Evolutionary conservation across 2,329 filamentous ascomycete genomes (phyloP), one percentile per base, ranked within the genome.

Genomic region (Cladosporium austrohemisphaericum): DNA sequence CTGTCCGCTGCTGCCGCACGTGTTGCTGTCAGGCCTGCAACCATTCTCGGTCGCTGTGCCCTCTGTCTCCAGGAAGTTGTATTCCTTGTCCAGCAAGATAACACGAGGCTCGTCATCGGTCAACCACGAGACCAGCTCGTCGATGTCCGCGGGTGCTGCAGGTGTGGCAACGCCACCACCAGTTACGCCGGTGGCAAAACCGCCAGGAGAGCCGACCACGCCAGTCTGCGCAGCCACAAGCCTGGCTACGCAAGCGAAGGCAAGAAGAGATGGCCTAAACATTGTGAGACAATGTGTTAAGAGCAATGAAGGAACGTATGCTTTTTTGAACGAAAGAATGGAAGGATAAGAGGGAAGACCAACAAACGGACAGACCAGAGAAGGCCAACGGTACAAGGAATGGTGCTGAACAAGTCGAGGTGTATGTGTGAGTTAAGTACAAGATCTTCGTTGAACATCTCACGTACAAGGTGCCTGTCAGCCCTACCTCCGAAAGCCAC

Each of bases 51-150:
- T 75, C 3, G 29, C 50, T 2, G 35, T 50, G 9, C 54, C 55
- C 28, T 55, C 54, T 9, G 71, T 73, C 29, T 71, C 72, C 22
- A 68, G 74, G 70, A 80, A 83, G 68, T 80, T 74, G 60, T 76
- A 61, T 23, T 62, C 64, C 48, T 79, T 77, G 62, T 75, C 72
- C 19, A 84, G 69, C 49, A 84, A 71, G 57, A 85, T 83, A 52
- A 78, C 76, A 19, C 79, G 76, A 9, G 80, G 58, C 16, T 69
- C 62, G 49, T 65, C 67, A 63, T 83, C 79, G 7, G 71, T 70
- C 4, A 85, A 74, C 67, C 81, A 84, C 32, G 69, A 73, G 63
- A 77, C 75, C 40, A 84, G 75, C 73, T 85, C 71, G 19, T 67
- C 71, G 32, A 65, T 80, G 41, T 71, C 55, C 18, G 55, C 52